These are phyloP conservation scores for Letharia columbiana DNA, from an alignment of 495 filamentous ascomycete genomes.

Conservation along the genomic window DNA sequence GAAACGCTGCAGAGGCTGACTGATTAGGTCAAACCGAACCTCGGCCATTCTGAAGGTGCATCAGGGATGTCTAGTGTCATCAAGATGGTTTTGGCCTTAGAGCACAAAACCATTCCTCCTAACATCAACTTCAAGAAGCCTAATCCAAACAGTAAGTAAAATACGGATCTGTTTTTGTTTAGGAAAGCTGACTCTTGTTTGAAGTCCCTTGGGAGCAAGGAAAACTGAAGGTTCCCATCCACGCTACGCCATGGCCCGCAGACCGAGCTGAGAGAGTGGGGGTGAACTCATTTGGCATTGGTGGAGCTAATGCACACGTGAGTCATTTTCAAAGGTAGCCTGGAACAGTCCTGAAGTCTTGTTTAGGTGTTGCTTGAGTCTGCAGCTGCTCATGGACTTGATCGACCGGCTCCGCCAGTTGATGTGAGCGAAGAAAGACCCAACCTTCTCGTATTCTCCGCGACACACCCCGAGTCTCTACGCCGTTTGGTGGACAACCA, in stretches of 20 bases:
- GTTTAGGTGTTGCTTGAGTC: slow-evolving; percentile 13
- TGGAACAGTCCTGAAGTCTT: background rate
- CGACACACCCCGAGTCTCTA: slow-evolving; percentile 25
- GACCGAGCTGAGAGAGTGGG: slow-evolving; percentile 24
- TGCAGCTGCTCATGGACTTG: slow-evolving; percentile 12
- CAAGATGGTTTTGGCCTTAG: slow-evolving; percentile 24
- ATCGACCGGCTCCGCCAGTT: background rate
- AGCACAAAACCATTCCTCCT: slow-evolving; percentile 25
- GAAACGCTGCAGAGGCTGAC: slow-evolving; percentile 7
- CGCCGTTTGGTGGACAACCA: background rate
- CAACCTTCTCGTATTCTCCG: slow-evolving; percentile 17
- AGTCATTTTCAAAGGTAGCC: background rate
- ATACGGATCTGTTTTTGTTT: background rate
- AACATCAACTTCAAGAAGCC: slow-evolving; percentile 26
- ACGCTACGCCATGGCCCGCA: slow-evolving; percentile 29
- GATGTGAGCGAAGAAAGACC: slow-evolving; percentile 3
- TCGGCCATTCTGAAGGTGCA: slow-evolving; percentile 46
- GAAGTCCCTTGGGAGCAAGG: slow-evolving; percentile 2
- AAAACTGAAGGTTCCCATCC: slow-evolving; percentile 21
- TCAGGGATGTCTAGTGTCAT: slow-evolving; percentile 26
- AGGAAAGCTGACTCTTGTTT: background rate
- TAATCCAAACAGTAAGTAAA: slow-evolving; percentile 21
- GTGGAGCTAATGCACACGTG: slow-evolving; percentile 30
- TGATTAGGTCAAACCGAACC: slow-evolving; percentile 33
- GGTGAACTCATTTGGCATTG: slow-evolving; percentile 33